These are phyloP conservation scores for Rhododendron mucronatum DNA, from an alignment of 148 eudicot species.

Conservation along the genomic window DNA sequence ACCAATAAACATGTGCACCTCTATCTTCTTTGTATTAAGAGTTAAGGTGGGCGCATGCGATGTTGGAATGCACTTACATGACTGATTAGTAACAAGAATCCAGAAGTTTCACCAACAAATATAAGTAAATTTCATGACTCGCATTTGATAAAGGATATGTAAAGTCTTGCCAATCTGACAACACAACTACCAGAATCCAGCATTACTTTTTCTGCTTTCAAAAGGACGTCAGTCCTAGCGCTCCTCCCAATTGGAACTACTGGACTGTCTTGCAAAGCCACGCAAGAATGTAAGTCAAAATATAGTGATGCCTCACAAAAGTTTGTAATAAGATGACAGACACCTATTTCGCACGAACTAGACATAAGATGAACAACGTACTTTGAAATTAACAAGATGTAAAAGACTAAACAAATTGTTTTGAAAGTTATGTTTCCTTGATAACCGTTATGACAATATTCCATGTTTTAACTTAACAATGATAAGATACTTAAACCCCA, in stretches of 20 bases:
- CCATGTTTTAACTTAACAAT: background rate
- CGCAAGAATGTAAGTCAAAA: constrained; percentile 8
- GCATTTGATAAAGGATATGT: constrained; percentile 62
- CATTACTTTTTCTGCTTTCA: constrained; percentile 69
- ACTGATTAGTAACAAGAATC: background rate
- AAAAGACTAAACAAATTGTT: background rate
- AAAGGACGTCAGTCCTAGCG: constrained; percentile 73
- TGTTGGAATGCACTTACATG: background rate
- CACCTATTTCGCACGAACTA: background rate
- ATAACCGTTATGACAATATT: background rate
- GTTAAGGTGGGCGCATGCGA: constrained; percentile 32
- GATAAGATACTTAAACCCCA: background rate
- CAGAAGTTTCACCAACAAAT: background rate
- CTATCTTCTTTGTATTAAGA: constrained; percentile 67
- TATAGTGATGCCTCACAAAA: background rate
- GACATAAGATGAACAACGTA: background rate
- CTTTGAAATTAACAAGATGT: background rate
- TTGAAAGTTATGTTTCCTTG: background rate
- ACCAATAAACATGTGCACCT: constrained; percentile 84
- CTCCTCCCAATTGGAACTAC: constrained; percentile 72
- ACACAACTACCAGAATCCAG: constrained; percentile 66
- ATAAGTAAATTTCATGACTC: background rate
- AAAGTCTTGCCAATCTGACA: constrained; percentile 85
- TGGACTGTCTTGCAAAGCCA: constrained; percentile 53
- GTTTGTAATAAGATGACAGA: background rate